Base-by-base conservation (phyloP, 257 asterid species). In the Linderniella brevidens region DNA sequence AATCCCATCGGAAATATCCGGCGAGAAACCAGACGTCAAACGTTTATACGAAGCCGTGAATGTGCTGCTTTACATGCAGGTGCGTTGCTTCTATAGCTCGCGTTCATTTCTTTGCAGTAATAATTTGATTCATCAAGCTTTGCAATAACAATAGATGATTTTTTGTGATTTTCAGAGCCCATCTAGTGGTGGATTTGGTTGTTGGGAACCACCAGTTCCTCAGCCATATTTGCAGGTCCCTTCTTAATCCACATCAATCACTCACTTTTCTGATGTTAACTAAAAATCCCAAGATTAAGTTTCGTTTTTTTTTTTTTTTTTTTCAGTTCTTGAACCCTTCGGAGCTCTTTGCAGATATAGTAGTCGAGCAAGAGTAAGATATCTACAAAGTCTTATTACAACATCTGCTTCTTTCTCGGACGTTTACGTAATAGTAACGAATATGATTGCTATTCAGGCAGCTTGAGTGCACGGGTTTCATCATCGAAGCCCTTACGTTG, bases 201-300 rank as follows among this genome's bases (percentile, higher is more conserved):
- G 87, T 29, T 86, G 97, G 97, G 97, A 86, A 62, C 97, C 97
- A 15, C 93, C 93, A 45, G 92, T 93, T 53, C 70, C 93, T 53
- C 63, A 78, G 0, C 62, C 71, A 11, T 86, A 92, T 88, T 60
- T 86, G 39, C 94, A 86, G 94, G 94, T 82, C 1, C 2, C 3
- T 16, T 0, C 3, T 10, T 46, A 11, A 29, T 8, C 32, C 0
- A 13, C 3, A 8, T 4, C 2, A 43, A 43, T 18, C 3, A 16
- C 1, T 43, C 3, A 9, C 14, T 3, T 18, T 13, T 43, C 5
- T 3, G 11, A 5, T 3, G 1, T 8, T 13, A 43, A 90, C 56
- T 62, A 78, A 0, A 63, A 73, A 8, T 82, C 92, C 88, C 58
- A 82, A 41, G 96, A 86, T 92, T 92, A 79, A 44, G 5, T 5